Conservation (phyloP, 2,329 filamentous ascomycete species). For the Cryphonectria radicalis region DNA sequence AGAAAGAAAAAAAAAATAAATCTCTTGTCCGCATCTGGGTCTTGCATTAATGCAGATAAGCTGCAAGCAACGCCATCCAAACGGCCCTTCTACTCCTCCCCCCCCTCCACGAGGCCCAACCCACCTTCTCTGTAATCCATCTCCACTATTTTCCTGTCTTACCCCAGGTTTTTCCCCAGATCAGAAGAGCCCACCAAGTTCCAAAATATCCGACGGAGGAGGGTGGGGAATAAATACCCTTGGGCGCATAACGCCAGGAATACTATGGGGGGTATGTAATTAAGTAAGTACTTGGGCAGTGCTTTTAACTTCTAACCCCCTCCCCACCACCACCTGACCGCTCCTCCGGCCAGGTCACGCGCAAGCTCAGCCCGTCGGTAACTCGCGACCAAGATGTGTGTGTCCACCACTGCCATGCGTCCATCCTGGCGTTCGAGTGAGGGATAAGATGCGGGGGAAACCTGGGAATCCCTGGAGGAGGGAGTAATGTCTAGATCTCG, state of each 20-base stretch:
- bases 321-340: background rate
- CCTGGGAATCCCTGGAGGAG: background rate
- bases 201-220: background rate
- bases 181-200: background rate
- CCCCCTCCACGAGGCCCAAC: background rate
- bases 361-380: background rate
- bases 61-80: background rate
- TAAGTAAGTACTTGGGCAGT: too few relatives aligned
- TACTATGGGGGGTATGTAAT: background rate
- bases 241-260: background rate
- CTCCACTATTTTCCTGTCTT: background rate
- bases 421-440: background rate
- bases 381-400: background rate
- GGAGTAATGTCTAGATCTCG: background rate
- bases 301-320: too few relatives aligned
- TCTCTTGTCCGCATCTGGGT: too few relatives aligned
- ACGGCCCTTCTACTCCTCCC: background rate
- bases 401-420: background rate
- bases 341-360: background rate
- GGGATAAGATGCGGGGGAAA: background rate
- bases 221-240: background rate
- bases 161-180: slow-evolving; percentile 8
- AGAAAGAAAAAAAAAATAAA: too few relatives aligned
- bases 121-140: background rate
- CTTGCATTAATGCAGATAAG: background rate